A percentile compares a stretch with the other conserved stretches of the same genome.
phyloP scores from a whole-genome alignment of 768 basidiomycete genomes.

The Daedaleopsis nitida region DNA sequence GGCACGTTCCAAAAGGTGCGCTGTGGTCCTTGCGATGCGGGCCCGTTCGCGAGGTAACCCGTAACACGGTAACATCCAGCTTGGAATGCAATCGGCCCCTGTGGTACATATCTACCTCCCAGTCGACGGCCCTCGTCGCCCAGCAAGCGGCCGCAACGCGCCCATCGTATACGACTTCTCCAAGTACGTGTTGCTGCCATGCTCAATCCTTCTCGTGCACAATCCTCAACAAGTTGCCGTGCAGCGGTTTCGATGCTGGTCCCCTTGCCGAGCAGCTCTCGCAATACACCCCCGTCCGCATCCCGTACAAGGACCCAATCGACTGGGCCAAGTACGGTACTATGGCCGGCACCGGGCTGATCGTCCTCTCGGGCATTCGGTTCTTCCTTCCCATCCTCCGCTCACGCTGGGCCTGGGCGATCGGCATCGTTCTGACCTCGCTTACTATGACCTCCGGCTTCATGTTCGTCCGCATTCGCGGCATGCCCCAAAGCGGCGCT shows the following conservation, averaged over 20 bases:
- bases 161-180: constrained; percentile 79
- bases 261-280: constrained; percentile 78
- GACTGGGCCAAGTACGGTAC: constrained; percentile 65
- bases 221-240: background rate
- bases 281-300: constrained; percentile 70
- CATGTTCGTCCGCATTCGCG: constrained; percentile 96
- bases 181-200: constrained; percentile 46
- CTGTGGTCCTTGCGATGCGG: constrained; percentile 49
- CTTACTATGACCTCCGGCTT: constrained; percentile 88
- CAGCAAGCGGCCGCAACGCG: constrained; percentile 53
- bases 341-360: constrained; percentile 46
- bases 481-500: constrained; percentile 64
- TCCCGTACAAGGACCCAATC: constrained; percentile 82
- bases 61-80: constrained; percentile 52
- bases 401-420: constrained; percentile 80
- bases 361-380: constrained; percentile 52
- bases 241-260: constrained; percentile 81
- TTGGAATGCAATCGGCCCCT: constrained; percentile 83
- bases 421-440: constrained; percentile 59
- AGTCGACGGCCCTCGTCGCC: constrained; percentile 65
- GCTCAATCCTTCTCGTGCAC: background rate
- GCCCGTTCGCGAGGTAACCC: constrained; percentile 21
- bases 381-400: constrained; percentile 66
- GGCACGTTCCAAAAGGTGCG: constrained; percentile 79
- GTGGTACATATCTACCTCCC: constrained; percentile 78